phyloP scores from a whole-genome alignment of 371 early-diverging fungal species.

The Globomyces sp. region DNA sequence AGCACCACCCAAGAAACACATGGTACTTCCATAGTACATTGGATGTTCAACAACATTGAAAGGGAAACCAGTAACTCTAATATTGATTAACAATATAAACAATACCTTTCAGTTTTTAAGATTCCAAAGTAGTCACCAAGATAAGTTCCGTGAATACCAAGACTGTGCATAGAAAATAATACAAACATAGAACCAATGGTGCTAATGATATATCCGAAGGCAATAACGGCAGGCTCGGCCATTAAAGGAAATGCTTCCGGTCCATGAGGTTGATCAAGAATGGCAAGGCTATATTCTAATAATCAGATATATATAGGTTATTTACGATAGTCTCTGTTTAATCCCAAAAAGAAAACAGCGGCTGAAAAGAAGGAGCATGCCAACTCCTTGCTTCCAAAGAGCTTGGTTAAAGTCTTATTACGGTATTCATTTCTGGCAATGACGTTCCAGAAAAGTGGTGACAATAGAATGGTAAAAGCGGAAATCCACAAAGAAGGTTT shows the following conservation, averaged over 20 bases:
- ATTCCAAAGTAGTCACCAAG: conserved; percentile 95
- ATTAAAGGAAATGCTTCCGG: conserved; percentile 51
- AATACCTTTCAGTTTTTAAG: conserved; percentile 66
- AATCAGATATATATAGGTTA: conserved; percentile 41
- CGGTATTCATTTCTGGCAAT: conserved; percentile 76
- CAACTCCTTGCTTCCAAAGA: conserved; percentile 65
- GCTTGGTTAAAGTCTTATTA: conserved; percentile 64
- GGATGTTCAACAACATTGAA: conserved; percentile 90
- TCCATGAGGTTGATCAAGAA: conserved; percentile 65
- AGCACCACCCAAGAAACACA: conserved; percentile 81
- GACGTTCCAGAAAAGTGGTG: conserved; percentile 89
- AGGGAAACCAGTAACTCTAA: conserved; percentile 80
- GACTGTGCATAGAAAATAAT: conserved; percentile 77
- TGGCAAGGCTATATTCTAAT: conserved; percentile 41
- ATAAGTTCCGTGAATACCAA: conserved; percentile 91
- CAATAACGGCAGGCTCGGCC: conserved; percentile 51
- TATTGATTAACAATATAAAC: no score
- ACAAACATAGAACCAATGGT: conserved; percentile 73
- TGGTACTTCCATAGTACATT: conserved; percentile 91
- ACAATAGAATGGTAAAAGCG: conserved; percentile 74
- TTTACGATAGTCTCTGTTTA: conserved; percentile 73
- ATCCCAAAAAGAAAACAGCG: conserved; percentile 77
- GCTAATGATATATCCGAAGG: conserved; percentile 12
- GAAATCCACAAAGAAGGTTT: conserved; percentile 68
- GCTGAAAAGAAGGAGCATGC: conserved; percentile 82